Evolutionary conservation across 805 yeast species (phyloP), one percentile per base, ranked within the genome.

Genomic region (Suhomyces emberorum): DNA sequence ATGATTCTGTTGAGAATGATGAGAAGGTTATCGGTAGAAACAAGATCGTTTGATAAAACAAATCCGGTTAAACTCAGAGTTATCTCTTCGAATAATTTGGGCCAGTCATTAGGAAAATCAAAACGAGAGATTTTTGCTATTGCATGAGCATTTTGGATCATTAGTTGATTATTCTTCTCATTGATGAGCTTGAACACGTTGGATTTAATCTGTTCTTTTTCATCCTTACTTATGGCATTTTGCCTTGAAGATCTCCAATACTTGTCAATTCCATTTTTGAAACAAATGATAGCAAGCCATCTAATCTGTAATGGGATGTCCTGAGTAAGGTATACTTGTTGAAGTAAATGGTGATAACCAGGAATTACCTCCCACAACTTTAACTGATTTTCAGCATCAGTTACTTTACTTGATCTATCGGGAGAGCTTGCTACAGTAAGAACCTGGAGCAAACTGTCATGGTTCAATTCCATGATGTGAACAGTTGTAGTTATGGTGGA

Each of bases 91-190:
- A 93, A 83, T 14, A 93, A 54, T 2, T 72, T 59, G 0, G 95
- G 88, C 97, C 97, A 93, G 30, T 82, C 88, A 2, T 64, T 57
- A 0, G 98, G 97, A 54, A 86, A 93, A 50, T 93, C 98, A 38
- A 78, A 68, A 34, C 97, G 64, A 17, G 85, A 83, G 18, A 93
- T 83, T 41, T 81, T 70, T 1, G 95, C 81, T 5, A 85, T 68
- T 0, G 95, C 81, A 45, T 85, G 83, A 0, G 97, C 95, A 55
- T 86, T 84, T 61, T 93, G 98, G 20, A 83, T 73, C 20, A 83
- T 64, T 41, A 91, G 67, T 52, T 81, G 93, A 41, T 74, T 77
- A 49, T 87, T 86, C 34, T 81, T 77, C 52, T 86, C 95, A 42
- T 72, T 74, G 10, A 86, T 54, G 30, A 78, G 54, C 19, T 71